phyloP scores from a whole-genome alignment of 768 basidiomycete species.

The Mycena haematopus region DNA sequence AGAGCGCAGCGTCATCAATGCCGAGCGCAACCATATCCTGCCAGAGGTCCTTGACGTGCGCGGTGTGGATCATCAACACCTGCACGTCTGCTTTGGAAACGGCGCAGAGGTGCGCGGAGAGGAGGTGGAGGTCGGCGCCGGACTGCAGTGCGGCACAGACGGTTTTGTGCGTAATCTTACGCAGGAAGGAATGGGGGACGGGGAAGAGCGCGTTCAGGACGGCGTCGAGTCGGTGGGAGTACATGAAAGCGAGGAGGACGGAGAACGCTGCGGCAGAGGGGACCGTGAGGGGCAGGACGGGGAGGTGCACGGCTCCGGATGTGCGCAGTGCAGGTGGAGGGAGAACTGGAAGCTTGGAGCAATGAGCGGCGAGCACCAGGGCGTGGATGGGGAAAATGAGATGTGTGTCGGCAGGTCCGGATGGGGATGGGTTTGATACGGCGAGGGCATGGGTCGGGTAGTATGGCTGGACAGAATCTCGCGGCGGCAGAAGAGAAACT shows the following conservation, averaged over 20 bases:
- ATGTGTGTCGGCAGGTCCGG: constrained; percentile 46
- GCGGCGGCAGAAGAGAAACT: constrained; percentile 44
- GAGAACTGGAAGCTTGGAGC: constrained; percentile 60
- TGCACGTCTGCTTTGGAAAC: constrained; percentile 51
- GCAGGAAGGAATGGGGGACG: constrained; percentile 51
- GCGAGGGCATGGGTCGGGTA: constrained; percentile 66
- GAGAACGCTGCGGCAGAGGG: constrained; percentile 76
- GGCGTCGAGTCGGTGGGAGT: constrained; percentile 63
- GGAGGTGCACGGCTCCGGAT: constrained; percentile 50
- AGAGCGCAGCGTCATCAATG: constrained; percentile 72
- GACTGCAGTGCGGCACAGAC: constrained; percentile 54
- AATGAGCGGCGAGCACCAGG: constrained; percentile 66
- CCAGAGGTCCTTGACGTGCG: constrained; percentile 81
- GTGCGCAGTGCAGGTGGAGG: constrained; percentile 45
- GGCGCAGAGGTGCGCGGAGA: constrained; percentile 58
- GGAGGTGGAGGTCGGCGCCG: constrained; percentile 57
- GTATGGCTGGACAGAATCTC: constrained; percentile 37
- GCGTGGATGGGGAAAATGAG: constrained; percentile 68
- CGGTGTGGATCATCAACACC: constrained; percentile 60
- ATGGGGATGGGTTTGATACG: constrained; percentile 39
- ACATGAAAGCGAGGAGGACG: constrained; percentile 69
- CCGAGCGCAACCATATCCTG: constrained; percentile 79
- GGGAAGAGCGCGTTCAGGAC: constrained; percentile 73
- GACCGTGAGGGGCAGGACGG: constrained; percentile 74
- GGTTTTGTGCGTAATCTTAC: constrained; percentile 49